These are phyloP conservation scores for Curvularia sp. DNA, from an alignment of 2,329 filamentous ascomycete species.

Conservation along the genomic window DNA sequence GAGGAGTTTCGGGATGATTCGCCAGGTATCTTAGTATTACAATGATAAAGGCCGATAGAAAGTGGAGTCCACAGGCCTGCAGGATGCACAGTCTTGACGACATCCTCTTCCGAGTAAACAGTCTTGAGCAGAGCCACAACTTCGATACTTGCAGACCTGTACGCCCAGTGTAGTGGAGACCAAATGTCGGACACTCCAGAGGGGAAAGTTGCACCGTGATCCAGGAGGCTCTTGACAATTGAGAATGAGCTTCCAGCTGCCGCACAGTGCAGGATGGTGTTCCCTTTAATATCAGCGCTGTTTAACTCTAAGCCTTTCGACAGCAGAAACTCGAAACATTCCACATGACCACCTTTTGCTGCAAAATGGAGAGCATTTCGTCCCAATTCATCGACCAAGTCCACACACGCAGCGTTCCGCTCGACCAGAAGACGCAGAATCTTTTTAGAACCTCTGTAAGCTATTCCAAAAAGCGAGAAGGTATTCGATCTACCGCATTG, in stretches of 20 bases:
- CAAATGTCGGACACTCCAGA: background rate
- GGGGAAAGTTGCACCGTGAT: too few relatives aligned
- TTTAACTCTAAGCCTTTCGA: background rate
- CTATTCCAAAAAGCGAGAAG: background rate
- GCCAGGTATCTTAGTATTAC: background rate
- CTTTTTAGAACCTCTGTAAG: background rate
- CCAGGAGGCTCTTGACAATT: background rate
- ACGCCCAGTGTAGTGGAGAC: background rate
- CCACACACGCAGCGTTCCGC: background rate
- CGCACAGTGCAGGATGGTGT: background rate
- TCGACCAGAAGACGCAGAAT: background rate
- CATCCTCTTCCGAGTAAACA: background rate
- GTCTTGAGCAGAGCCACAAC: background rate
- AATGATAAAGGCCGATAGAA: background rate
- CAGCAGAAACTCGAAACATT: background rate
- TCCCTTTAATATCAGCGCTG: background rate
- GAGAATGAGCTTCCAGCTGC: background rate
- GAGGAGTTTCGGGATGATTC: background rate
- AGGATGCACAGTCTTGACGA: background rate
- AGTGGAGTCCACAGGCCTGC: background rate
- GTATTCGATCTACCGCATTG: background rate
- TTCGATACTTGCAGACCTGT: background rate
- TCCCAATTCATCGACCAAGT: background rate
- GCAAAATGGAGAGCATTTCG: background rate
- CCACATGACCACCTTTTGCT: background rate